Evolutionary conservation across 306 rosid species (phyloP).

Genomic region (Glycyrrhiza uralensis): DNA sequence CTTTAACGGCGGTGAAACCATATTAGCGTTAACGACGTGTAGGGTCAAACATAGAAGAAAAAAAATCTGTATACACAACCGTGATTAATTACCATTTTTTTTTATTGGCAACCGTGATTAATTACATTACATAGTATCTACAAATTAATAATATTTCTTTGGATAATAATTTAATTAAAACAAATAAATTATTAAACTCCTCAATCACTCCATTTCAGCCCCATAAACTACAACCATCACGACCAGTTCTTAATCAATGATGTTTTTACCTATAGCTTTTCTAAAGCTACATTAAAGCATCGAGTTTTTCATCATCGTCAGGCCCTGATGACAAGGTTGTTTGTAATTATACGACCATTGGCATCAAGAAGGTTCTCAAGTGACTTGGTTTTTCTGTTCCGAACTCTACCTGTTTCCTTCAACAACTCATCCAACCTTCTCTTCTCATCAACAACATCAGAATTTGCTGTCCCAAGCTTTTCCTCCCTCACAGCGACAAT

Average conservation of each 20-base stretch:
- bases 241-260: not conserved
- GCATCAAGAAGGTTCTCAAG: conserved; percentile 75
- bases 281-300: conserved; percentile 30
- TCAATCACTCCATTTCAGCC: conserved; percentile 23
- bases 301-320: conserved; percentile 19
- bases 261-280: conserved; percentile 5
- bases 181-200: conserved; percentile 9
- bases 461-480: conserved; percentile 91
- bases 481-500: conserved; percentile 77
- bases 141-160: conserved; percentile 15
- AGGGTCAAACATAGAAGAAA: no score
- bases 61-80: no score
- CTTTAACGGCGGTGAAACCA: no score
- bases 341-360: conserved; percentile 29
- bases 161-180: not conserved
- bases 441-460: conserved; percentile 89
- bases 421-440: conserved; percentile 77
- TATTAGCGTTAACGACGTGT: no score
- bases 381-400: conserved; percentile 62
- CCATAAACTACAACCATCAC: conserved; percentile 22
- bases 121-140: conserved; percentile 28
- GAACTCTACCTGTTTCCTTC: conserved; percentile 85
- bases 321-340: conserved; percentile 17
- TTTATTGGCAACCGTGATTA: no score
- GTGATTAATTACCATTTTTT: no score